Percentiles rank a stretch among this genome's conserved stretches.
Conservation (phyloP, 306 rosid genomes). For the Gynostemma pentaphyllum region DNA sequence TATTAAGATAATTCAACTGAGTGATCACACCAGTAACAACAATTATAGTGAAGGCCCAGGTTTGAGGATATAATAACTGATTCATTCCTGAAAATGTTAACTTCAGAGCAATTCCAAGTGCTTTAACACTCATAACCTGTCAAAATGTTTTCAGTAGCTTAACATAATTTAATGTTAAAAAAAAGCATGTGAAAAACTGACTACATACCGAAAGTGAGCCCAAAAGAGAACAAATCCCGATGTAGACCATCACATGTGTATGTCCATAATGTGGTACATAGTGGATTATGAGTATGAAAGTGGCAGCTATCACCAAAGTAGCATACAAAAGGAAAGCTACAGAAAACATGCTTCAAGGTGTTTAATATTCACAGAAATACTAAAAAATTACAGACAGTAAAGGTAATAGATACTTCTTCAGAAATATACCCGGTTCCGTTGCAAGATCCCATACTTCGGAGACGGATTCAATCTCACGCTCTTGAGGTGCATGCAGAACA, state of each 20-base stretch:
- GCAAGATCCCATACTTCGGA: constrained; percentile 11
- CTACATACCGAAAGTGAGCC: constrained; percentile 13
- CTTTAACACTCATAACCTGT: constrained; percentile 12
- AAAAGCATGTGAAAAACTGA: not conserved
- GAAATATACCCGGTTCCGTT: constrained; percentile 5
- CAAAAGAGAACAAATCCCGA: constrained; percentile 12
- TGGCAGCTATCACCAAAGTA: constrained; percentile 3
- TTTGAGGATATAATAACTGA: constrained; percentile 11
- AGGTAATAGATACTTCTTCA: not conserved
- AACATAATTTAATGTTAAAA: no score
- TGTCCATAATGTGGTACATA: constrained; percentile 9
- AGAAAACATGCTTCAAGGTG: not conserved
- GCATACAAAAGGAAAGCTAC: constrained; percentile 12
- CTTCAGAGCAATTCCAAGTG: constrained; percentile 15
- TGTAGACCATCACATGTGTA: constrained; percentile 11
- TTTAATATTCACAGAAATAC: not conserved
- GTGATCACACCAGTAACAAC: constrained; percentile 10
- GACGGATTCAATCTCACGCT: constrained; percentile 7
- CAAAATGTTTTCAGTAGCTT: constrained; percentile 3
- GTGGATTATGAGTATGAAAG: constrained; percentile 6
- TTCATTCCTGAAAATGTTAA: constrained; percentile 11
- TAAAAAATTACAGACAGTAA: not conserved
- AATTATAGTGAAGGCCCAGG: constrained; percentile 10
- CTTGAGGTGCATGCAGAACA: constrained; percentile 15
- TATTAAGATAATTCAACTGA: constrained; percentile 5